These are phyloP conservation scores for Mortierella sp. DNA, from an alignment of 371 early-diverging fungal genomes.

Conservation along the genomic window DNA sequence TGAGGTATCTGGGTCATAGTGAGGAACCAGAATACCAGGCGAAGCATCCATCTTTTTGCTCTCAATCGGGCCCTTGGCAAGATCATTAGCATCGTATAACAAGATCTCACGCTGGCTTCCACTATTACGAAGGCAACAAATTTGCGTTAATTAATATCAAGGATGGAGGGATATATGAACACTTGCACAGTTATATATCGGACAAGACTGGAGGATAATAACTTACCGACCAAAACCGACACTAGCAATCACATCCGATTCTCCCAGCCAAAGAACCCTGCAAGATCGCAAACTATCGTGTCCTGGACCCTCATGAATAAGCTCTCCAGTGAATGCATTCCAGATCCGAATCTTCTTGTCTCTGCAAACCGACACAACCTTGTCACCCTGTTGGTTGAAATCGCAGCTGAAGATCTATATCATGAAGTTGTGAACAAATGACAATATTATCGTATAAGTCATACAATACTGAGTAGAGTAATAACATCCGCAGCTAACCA, in stretches of 20 bases:
- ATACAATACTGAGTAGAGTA: too few species aligned
- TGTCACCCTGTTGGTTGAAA: slow-evolving; percentile 78
- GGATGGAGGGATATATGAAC: neutral
- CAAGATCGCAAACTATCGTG: slow-evolving; percentile 83
- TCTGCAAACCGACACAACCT: slow-evolving; percentile 72
- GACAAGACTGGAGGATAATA: neutral
- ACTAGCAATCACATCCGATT: slow-evolving; percentile 66
- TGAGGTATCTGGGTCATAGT: slow-evolving; percentile 76
- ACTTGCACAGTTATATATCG: too few species aligned
- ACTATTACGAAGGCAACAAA: slow-evolving; percentile 16
- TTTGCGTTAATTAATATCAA: neutral
- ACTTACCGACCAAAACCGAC: slow-evolving; percentile 80
- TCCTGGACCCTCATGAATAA: slow-evolving; percentile 67
- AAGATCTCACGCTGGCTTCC: slow-evolving; percentile 78
- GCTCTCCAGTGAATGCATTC: slow-evolving; percentile 71
- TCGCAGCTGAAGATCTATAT: slow-evolving; percentile 65
- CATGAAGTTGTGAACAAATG: neutral
- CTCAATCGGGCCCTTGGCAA: slow-evolving; percentile 59
- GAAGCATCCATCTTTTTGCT: slow-evolving; percentile 76
- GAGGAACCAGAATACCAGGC: slow-evolving; percentile 80
- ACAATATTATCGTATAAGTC: slow-evolving; percentile 39
- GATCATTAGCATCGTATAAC: slow-evolving; percentile 65
- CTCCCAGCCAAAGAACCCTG: slow-evolving; percentile 79
- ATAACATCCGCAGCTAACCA: too few species aligned
- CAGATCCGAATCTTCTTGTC: slow-evolving; percentile 79